Percentiles rank a stretch among this genome's conserved stretches.
Evolutionary conservation across 768 basidiomycete genomes (phyloP).

Genomic region (Serendipita sp.): DNA sequence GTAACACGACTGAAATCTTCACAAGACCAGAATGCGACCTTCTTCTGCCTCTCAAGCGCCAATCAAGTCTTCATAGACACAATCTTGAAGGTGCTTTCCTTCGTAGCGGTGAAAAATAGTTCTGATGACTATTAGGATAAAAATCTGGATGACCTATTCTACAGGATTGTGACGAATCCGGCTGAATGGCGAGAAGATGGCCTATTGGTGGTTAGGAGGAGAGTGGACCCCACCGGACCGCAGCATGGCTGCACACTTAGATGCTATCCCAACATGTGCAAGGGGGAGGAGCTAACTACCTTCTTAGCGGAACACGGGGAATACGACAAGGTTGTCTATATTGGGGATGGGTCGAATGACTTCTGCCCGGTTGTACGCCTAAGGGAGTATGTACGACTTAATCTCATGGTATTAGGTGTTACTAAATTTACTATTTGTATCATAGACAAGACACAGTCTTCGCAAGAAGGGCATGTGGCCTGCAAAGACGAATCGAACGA

Average conservation of each 20-base stretch:
- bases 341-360: conserved; percentile 92
- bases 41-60: conserved; percentile 87
- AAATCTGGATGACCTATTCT: conserved; percentile 54
- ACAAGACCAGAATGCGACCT: conserved; percentile 47
- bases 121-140: conserved; percentile 38
- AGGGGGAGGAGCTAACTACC: conserved; percentile 86
- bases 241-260: conserved; percentile 78
- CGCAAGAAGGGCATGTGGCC: conserved; percentile 61
- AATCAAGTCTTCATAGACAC: conserved; percentile 84
- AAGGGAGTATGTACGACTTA: conserved; percentile 34
- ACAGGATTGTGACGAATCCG: conserved; percentile 82
- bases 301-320: conserved; percentile 48
- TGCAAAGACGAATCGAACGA: conserved; percentile 59
- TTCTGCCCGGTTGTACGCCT: conserved; percentile 83
- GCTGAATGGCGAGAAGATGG: conserved; percentile 64
- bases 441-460: conserved; percentile 67
- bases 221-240: conserved; percentile 56
- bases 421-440: background rate
- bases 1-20: conserved; percentile 58
- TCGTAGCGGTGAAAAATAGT: background rate
- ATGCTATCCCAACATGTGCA: conserved; percentile 96
- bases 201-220: conserved; percentile 57
- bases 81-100: conserved; percentile 52
- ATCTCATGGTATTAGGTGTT: background rate
- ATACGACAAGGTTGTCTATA: conserved; percentile 71